A percentile compares a stretch with the other conserved stretches of the same genome.
Evolutionary conservation across 495 filamentous ascomycete genomes (phyloP).

Genomic region (Penicillium flavigenum): DNA sequence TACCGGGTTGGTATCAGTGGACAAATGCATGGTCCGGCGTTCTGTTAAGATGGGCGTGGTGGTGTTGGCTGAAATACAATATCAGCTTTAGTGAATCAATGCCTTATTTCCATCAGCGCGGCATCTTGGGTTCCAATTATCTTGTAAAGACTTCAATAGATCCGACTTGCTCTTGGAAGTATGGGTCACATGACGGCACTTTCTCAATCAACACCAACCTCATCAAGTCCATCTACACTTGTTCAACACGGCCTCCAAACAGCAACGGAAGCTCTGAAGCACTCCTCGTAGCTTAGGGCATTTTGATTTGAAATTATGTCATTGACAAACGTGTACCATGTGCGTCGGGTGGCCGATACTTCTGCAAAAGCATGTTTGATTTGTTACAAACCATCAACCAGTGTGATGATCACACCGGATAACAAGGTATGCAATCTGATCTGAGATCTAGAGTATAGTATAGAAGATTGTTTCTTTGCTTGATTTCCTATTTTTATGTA

Average conservation of each 20-base stretch:
- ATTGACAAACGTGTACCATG: conserved; percentile 79
- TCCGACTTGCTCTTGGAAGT: neutral
- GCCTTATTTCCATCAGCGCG: neutral
- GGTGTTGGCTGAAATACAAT: conserved; percentile 6
- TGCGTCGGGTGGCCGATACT: conserved; percentile 84
- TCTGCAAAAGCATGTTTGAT: conserved; percentile 80
- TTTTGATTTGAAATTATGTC: conserved; percentile 38
- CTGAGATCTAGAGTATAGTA: neutral
- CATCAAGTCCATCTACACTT: conserved; percentile 7
- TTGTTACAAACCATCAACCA: conserved; percentile 85
- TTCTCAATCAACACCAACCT: conserved; percentile 12
- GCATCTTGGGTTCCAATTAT: neutral
- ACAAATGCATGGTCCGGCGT: conserved; percentile 37
- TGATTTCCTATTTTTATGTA: neutral
- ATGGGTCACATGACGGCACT: conserved; percentile 20
- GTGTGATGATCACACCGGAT: conserved; percentile 84
- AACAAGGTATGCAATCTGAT: conserved; percentile 63
- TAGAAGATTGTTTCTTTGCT: neutral
- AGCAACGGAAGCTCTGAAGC: neutral
- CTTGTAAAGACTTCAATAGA: neutral
- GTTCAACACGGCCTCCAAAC: neutral
- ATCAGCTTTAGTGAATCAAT: conserved; percentile 2
- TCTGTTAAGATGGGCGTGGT: conserved; percentile 12
- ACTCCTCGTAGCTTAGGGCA: neutral
- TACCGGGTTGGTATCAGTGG: conserved; percentile 19